Conservation (phyloP, 1,284 basidiomycete genomes). For the Crocinoboletus sp. region DNA sequence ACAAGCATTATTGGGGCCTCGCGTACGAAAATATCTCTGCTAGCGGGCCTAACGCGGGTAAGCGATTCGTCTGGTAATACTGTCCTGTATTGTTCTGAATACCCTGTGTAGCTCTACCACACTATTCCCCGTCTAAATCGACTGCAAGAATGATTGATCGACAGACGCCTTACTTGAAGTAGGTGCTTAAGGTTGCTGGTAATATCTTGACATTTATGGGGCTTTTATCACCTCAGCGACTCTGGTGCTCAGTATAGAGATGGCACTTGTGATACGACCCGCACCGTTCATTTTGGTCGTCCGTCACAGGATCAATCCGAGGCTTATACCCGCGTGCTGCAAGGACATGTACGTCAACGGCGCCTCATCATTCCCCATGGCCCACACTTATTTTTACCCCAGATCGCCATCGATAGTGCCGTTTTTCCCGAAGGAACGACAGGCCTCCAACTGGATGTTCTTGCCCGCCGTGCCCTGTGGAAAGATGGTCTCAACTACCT, state of each 20-base stretch:
- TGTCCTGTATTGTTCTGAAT: constrained; percentile 7
- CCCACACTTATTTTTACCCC: constrained; percentile 21
- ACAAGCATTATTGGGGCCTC: constrained; percentile 80
- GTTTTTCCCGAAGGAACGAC: constrained; percentile 88
- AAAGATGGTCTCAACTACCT: constrained; percentile 84
- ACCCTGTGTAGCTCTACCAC: constrained; percentile 65
- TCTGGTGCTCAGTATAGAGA: constrained; percentile 89
- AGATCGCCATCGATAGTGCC: constrained; percentile 89
- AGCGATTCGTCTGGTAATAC: constrained; percentile 16
- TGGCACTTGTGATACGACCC: constrained; percentile 91
- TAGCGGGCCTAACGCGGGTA: constrained; percentile 79
- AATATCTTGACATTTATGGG: constrained; percentile 17
- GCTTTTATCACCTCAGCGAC: constrained; percentile 49
- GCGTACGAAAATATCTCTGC: constrained; percentile 96
- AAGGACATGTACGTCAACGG: constrained; percentile 77
- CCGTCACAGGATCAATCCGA: constrained; percentile 80
- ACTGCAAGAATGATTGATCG: constrained; percentile 71
- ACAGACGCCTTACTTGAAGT: constrained; percentile 88
- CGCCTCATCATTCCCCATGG: constrained; percentile 16
- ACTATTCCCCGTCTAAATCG: constrained; percentile 82
- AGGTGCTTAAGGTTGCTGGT: constrained; percentile 28
- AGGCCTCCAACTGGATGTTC: constrained; percentile 75
- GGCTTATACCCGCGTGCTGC: constrained; percentile 92
- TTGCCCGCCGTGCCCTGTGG: constrained; percentile 85
- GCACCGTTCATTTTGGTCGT: constrained; percentile 86